These are phyloP conservation scores for Neurospora pannonica DNA, from an alignment of 495 filamentous ascomycete genomes.

Conservation along the genomic window DNA sequence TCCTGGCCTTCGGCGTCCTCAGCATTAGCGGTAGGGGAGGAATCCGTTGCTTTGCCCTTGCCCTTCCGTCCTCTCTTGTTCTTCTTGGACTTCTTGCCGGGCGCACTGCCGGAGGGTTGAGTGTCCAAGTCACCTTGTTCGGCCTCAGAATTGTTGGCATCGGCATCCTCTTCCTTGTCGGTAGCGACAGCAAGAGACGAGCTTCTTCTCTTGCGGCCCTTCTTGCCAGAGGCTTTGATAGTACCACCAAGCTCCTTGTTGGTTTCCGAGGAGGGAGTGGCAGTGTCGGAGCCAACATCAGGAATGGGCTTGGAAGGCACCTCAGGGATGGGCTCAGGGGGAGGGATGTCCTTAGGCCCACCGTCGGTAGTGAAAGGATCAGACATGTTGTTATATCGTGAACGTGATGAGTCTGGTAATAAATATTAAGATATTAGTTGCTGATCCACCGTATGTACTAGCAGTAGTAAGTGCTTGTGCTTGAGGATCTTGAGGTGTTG, in stretches of 20 bases:
- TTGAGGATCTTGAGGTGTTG: not conserved
- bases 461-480: not conserved
- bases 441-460: not conserved
- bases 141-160: not conserved
- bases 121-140: constrained; percentile 1
- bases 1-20: not conserved
- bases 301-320: not conserved
- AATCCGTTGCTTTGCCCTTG: constrained; percentile 7
- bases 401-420: not conserved
- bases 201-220: not conserved
- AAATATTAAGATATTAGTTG: not conserved
- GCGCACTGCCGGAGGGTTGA: not conserved
- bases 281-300: not conserved
- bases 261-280: not conserved
- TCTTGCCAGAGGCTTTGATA: not conserved
- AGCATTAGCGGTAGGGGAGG: not conserved
- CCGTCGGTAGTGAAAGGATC: not conserved
- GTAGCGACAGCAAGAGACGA: not conserved
- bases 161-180: constrained; percentile 1
- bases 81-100: constrained; percentile 21
- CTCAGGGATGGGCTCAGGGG: not conserved
- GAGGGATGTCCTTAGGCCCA: not conserved
- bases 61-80: constrained; percentile 23
- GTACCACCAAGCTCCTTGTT: not conserved
- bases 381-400: not conserved